Percentiles rank a stretch among this genome's conserved stretches.
Evolutionary conservation across 345 rosid species (phyloP).

Genomic region (Balakata baccata): DNA sequence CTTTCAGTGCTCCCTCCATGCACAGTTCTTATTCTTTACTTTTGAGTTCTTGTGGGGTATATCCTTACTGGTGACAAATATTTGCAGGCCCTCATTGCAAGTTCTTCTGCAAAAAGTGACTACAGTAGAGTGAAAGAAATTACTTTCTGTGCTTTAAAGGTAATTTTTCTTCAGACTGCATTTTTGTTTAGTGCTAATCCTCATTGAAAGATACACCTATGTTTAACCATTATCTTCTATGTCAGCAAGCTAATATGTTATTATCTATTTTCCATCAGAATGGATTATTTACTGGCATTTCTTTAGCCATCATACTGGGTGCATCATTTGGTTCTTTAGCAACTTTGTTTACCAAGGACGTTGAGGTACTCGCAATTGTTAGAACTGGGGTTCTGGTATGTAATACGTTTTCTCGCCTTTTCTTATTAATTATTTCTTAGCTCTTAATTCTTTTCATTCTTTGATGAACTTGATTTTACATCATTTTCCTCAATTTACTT

Average conservation of each 20-base stretch:
- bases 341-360: slow-evolving; percentile 39
- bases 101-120: slow-evolving; percentile 39
- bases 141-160: slow-evolving; percentile 37
- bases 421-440: not conserved
- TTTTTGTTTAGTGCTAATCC: not conserved
- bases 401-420: not conserved
- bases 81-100: slow-evolving; percentile 47
- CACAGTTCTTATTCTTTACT: not conserved
- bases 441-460: not conserved
- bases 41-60: not conserved
- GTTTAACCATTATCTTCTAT: no score
- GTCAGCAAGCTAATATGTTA: not conserved
- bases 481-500: not conserved
- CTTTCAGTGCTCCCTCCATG: not conserved
- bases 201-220: not conserved
- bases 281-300: slow-evolving; percentile 41
- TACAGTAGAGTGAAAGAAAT: slow-evolving; percentile 36
- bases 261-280: slow-evolving; percentile 24
- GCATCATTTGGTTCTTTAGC: slow-evolving; percentile 35
- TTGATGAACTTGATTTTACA: not conserved
- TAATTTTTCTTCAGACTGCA: slow-evolving; percentile 7
- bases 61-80: not conserved
- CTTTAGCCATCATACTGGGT: slow-evolving; percentile 35
- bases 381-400: slow-evolving; percentile 37
- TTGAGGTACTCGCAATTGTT: slow-evolving; percentile 31